Percentiles rank a stretch among this genome's conserved stretches.
Conservation (phyloP, 225 moss, liverwort and hornwort species). For the Antitrichia curtipendula region DNA sequence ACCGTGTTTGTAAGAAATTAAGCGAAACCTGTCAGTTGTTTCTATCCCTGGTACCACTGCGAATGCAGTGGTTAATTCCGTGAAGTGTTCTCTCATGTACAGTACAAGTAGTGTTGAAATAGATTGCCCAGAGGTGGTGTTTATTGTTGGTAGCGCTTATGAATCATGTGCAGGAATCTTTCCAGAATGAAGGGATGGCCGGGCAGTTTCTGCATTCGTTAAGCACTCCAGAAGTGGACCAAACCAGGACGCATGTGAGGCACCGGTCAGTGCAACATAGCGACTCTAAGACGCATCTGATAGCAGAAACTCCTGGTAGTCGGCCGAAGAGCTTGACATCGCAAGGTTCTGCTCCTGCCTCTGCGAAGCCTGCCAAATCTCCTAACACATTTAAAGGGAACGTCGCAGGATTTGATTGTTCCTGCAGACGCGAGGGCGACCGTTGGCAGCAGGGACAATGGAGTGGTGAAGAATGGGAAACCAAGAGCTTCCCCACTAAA, state of each 20-base stretch:
- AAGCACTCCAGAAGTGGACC: not conserved
- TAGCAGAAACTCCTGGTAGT: not conserved
- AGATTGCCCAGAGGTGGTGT: not conserved
- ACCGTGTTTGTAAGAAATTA: not conserved
- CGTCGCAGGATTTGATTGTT: slow-evolving; percentile 1
- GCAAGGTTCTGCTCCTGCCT: not conserved
- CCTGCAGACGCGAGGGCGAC: slow-evolving; percentile 12
- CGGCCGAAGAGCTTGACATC: not conserved
- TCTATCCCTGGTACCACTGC: not conserved
- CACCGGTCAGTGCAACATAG: slow-evolving; percentile 19
- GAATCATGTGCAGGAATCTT: not conserved
- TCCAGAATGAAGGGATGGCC: not conserved
- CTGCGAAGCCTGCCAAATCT: not conserved
- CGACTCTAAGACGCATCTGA: slow-evolving; percentile 32
- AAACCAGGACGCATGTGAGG: not conserved
- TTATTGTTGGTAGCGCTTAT: not conserved
- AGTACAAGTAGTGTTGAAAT: not conserved
- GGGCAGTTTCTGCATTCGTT: not conserved
- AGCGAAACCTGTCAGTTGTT: not conserved
- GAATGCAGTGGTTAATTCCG: not conserved
- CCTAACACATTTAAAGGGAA: not conserved
- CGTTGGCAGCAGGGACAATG: slow-evolving; percentile 60
- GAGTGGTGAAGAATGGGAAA: slow-evolving; percentile 39
- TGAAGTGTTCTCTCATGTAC: not conserved
- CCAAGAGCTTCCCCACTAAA: not conserved